A percentile compares a stretch with the other conserved stretches of the same genome.
Conservation (phyloP, 768 basidiomycete genomes). For the Leccinum rimulosum region DNA sequence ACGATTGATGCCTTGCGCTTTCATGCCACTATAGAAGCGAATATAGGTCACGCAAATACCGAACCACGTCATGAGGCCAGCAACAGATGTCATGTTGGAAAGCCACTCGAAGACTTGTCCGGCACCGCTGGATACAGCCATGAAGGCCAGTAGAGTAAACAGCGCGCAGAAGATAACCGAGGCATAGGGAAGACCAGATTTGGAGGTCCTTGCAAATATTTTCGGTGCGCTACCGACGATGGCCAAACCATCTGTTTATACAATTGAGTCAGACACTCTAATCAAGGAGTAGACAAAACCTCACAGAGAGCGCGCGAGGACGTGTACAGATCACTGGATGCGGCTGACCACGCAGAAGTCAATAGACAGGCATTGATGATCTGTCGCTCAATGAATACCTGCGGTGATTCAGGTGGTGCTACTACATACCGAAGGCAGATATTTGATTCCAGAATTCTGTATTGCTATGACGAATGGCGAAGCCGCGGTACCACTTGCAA, state of each 20-base stretch:
- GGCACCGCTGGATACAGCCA: constrained; percentile 66
- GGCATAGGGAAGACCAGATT: constrained; percentile 72
- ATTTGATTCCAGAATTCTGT: constrained; percentile 76
- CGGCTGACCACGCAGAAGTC: constrained; percentile 92
- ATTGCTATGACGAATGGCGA: constrained; percentile 95
- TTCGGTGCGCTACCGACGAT: constrained; percentile 77
- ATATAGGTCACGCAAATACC: constrained; percentile 74
- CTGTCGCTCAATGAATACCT: constrained; percentile 30
- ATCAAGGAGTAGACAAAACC: constrained; percentile 23
- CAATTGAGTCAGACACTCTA: background rate
- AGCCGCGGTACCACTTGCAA: constrained; percentile 56
- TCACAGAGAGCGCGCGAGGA: constrained; percentile 84
- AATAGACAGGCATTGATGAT: constrained; percentile 81
- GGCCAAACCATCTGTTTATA: constrained; percentile 69
- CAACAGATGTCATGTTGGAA: constrained; percentile 67
- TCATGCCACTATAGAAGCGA: constrained; percentile 83
- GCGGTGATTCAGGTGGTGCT: constrained; percentile 15
- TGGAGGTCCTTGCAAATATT: constrained; percentile 68
- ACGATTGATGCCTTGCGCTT: constrained; percentile 76
- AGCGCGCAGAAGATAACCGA: constrained; percentile 65
- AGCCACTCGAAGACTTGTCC: constrained; percentile 82
- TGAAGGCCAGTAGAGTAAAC: constrained; percentile 74
- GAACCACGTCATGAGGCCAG: constrained; percentile 79
- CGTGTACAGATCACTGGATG: constrained; percentile 86
- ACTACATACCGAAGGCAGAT: constrained; percentile 64